Base-by-base conservation (phyloP, 73 alveolate genomes). In the Symbiodinium pilosum region DNA sequence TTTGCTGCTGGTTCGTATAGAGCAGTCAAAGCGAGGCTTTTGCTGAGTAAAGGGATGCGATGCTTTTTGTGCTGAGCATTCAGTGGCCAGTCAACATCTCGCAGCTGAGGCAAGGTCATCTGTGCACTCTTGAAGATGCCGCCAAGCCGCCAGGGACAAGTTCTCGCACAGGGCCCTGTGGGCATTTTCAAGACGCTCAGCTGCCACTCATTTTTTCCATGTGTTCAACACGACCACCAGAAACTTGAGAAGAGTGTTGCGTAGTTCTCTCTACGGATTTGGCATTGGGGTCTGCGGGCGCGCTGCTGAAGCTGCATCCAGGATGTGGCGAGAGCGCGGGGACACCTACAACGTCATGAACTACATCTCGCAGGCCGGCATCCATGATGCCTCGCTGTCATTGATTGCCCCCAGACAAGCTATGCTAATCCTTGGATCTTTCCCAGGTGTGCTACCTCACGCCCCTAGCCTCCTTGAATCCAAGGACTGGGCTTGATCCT, bases 261-360 rank as follows among this genome's bases (percentile, higher is more conserved):
- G n/a, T n/a, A n/a, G n/a, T n/a, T n/a, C n/a, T n/a, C n/a, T n/a
- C n/a, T n/a, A n/a, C n/a, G n/a, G n/a, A n/a, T n/a, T n/a, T n/a
- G n/a, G n/a, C n/a, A n/a, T n/a, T n/a, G n/a, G n/a, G n/a, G n/a
- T n/a, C n/a, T n/a, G n/a, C n/a, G n/a, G n/a, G n/a, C n/a, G n/a
- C n/a, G n/a, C n/a, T n/a, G n/a, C n/a, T n/a, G n/a, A n/a, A 47
- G 59, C 59, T 14, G 59, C 59, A 14, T 47, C 59, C 20, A 87
- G 94, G 94, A 87, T 87, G 94, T 87, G 94, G 94, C 85, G 94
- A 5, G 86, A 56, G 38, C 85, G 59, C 6, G 94, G 94, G 30
- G 94, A 87, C 75, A 87, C 94, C n/a, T 87, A 87, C 94, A 87
- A 87, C 94, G 14, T 87, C 36, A 21, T 87, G 86, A 87, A 87